Conservation (phyloP, 805 yeast species). For the Candida jianshihensis region DNA sequence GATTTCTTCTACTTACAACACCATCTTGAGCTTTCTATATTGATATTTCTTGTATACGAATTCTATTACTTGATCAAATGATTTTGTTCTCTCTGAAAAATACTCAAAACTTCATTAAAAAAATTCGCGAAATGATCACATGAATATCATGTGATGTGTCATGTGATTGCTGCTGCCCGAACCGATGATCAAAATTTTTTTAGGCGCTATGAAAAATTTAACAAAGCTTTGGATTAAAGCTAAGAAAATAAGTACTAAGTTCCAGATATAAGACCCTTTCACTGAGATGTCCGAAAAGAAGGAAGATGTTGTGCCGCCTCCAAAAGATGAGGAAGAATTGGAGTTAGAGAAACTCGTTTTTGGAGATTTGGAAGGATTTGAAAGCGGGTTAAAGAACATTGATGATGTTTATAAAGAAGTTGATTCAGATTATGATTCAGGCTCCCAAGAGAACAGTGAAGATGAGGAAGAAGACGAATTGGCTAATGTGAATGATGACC, state of each 20-base stretch:
- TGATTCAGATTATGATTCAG: constrained; percentile 28
- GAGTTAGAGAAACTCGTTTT: constrained; percentile 77
- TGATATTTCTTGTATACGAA: neutral
- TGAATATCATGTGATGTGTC: neutral
- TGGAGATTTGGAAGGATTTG: constrained; percentile 79
- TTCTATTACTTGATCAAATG: neutral
- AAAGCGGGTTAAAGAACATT: constrained; percentile 50
- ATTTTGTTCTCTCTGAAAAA: neutral
- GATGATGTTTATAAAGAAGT: constrained; percentile 44
- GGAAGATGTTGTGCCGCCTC: constrained; percentile 33
- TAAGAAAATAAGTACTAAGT: no score
- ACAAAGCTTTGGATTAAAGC: neutral
- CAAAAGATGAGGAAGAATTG: constrained; percentile 81
- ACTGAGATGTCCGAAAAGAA: constrained; percentile 1
- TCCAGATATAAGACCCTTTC: no score
- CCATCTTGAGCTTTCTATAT: constrained; percentile 5
- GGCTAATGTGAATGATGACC: constrained; percentile 38
- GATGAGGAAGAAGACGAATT: constrained; percentile 24
- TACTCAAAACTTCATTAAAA: neutral
- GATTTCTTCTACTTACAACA: constrained; percentile 9
- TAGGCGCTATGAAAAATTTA: neutral
- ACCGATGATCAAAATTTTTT: constrained; percentile 3
- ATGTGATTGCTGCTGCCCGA: constrained; percentile 3
- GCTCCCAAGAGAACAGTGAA: constrained; percentile 33
- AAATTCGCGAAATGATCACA: neutral